Evolutionary conservation across 257 asterid species (phyloP), one percentile per base, ranked within the genome.

Genomic region (Solanum medicagineum): DNA sequence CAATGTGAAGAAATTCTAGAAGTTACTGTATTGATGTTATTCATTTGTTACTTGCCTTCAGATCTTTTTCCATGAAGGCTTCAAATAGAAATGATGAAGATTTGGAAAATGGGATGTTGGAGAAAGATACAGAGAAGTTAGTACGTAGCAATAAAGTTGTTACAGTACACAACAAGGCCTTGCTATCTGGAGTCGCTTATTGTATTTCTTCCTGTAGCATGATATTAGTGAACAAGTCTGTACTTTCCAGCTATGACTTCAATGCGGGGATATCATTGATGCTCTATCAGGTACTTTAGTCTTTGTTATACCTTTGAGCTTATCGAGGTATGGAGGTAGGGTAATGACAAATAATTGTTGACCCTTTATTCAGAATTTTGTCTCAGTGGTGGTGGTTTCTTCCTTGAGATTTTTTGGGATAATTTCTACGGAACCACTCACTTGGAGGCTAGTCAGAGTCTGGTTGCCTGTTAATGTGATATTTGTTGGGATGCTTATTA

Each of bases 401-500:
- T 42, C 81, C 66, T 91, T 94, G 90, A 91, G 94, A 79, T 63
- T 92, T 66, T 87, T 90, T 85, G 98, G 99, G 59, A 22, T 94
- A 77, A 92, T 94, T 84, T 90, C 94, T 53, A 93, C 95, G 4
- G 99, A 95, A 77, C 99, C 98, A 81, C 91, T 95, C 57, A 94
- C 98, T n/a, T 95, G 95, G 99, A 93, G 91, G 92, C 88, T 95
- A 89, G 90, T 92, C 89, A 95, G 90, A 90, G 97, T 93, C 85
- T 95, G 98, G 99, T 89, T 95, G 89, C 99, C 99, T 83, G 98
- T 94, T 81, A 95, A 95, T 86, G 79, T 92, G 83, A 93, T 96
- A 88, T 96, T 96, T 87, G 99, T 96, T 11, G 98, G 98, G 91
- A 94, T 96, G 99, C 98, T 94, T 83, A 90, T 93, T 88, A 91